Evolutionary conservation across 228 moss, liverwort and hornwort species (phyloP).

Genomic region (Sphagnum magellanicum): DNA sequence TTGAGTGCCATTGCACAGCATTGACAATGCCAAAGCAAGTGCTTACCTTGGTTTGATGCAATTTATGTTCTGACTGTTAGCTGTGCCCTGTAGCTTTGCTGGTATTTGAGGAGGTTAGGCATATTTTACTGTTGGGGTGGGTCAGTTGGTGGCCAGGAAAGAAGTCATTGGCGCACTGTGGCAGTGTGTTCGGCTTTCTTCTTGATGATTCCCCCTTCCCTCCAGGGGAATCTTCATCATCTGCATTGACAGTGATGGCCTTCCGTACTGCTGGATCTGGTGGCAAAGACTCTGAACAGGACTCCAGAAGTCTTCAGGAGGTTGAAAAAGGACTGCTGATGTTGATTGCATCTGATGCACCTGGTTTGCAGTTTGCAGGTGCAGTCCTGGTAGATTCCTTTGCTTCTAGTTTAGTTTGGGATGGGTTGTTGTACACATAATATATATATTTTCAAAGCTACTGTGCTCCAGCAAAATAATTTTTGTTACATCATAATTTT

Average conservation of each 20-base stretch:
- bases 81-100: no score
- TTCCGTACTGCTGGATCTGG: constrained; percentile 47
- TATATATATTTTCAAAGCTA: no score
- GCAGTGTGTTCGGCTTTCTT: constrained; percentile 80
- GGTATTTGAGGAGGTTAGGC: no score
- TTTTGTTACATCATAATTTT: no score
- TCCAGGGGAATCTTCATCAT: constrained; percentile 77
- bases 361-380: constrained; percentile 60
- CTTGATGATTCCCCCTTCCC: constrained; percentile 82
- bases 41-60: no score
- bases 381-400: no score
- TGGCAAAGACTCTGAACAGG: constrained; percentile 46
- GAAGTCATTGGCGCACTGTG: neutral
- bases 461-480: no score
- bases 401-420: no score
- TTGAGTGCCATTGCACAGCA: constrained; percentile 88
- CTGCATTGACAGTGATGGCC: constrained; percentile 72
- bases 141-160: no score
- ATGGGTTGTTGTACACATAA: no score
- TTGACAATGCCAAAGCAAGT: constrained; percentile 68
- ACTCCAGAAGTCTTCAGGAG: constrained; percentile 53
- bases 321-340: constrained; percentile 85
- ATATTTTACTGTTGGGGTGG: no score
- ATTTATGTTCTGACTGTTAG: no score
- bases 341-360: constrained; percentile 83